Evolutionary conservation across 2,329 filamentous ascomycete genomes (phyloP).

Genomic region (Talaromyces sp.): DNA sequence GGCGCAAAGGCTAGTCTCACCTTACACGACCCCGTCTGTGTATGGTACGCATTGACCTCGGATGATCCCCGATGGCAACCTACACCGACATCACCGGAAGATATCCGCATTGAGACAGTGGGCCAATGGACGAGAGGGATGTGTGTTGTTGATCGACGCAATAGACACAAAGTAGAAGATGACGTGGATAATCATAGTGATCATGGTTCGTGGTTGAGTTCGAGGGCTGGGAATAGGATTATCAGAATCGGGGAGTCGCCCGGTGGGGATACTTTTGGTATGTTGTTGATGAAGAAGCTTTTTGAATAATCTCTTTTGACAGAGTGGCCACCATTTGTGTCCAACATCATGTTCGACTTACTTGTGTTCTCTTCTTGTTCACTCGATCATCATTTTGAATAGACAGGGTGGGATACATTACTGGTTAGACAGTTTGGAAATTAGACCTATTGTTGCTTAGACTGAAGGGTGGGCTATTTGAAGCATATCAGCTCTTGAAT

Average conservation of each 20-base stretch:
- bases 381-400: too few relatives aligned
- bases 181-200: conserved; percentile 63
- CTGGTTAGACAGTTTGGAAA: too few relatives aligned
- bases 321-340: not conserved
- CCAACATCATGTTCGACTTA: not conserved
- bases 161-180: conserved; percentile 39
- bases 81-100: conserved; percentile 57
- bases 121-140: conserved; percentile 95
- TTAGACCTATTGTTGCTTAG: too few relatives aligned
- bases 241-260: conserved; percentile 61
- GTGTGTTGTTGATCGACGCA: conserved; percentile 75
- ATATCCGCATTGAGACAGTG: conserved; percentile 80
- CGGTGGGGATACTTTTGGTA: conserved; percentile 13
- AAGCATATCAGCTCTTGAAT: not conserved
- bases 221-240: conserved; percentile 70
- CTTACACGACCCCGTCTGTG: conserved; percentile 70
- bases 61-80: conserved; percentile 37
- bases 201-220: conserved; percentile 68
- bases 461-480: not conserved
- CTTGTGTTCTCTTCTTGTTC: too few relatives aligned
- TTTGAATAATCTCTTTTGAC: conserved; percentile 11
- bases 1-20: conserved; percentile 53
- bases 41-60: conserved; percentile 69
- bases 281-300: conserved; percentile 14
- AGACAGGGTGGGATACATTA: too few relatives aligned